Base-by-base conservation (phyloP, 2,329 filamentous ascomycete genomes). In the Phialemoniopsis sp. region DNA sequence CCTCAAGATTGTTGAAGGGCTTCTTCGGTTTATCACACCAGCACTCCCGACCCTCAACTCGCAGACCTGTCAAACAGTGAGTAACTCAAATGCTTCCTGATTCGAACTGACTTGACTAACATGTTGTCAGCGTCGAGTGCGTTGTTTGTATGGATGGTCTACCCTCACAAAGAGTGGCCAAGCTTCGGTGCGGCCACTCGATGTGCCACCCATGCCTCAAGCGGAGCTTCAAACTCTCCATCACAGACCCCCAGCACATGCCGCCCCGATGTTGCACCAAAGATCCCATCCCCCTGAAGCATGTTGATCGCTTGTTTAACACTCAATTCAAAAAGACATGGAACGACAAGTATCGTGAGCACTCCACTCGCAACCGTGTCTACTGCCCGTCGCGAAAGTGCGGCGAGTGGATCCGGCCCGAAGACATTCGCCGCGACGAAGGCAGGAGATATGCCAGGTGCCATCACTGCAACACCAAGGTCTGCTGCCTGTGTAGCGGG, bases 261-360 rank as follows among this genome's bases (percentile, higher is more conserved):
- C 88, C 89, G 14, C 89, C 89, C 0, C 78, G 73, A 55, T 95
- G 89, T 62, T 95, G 89, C 61, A 84, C 78, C 4, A 54, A 74
- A 15, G 78, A 88, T 12, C 76, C 79, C 49, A 94, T 95, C 42
- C 80, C 85, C 1, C 65, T 89, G 7, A 82, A 80, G 48, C 80
- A 89, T 56, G 89, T 91, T 19, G 85, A 91, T 12, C 73, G 73
- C 17, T 67, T 93, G 8, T 89, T 95, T 54, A 78, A 87, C 53
- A 56, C 71, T 41, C 70, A 74, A 38, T 91, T 93, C 69, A 91
- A 93, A 64, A 78, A 72, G 48, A 70, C 70, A 2, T 95, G 88
- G 87, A 91, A 93, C 57, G 76, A 74, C 42, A 91, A 89, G 53
- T 93, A 83, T 54, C 71, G 81, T 50, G 87, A 94, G 56, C 87